These are phyloP conservation scores for Phascolomyces articulosus DNA, from an alignment of 371 early-diverging fungal species.

Conservation along the genomic window DNA sequence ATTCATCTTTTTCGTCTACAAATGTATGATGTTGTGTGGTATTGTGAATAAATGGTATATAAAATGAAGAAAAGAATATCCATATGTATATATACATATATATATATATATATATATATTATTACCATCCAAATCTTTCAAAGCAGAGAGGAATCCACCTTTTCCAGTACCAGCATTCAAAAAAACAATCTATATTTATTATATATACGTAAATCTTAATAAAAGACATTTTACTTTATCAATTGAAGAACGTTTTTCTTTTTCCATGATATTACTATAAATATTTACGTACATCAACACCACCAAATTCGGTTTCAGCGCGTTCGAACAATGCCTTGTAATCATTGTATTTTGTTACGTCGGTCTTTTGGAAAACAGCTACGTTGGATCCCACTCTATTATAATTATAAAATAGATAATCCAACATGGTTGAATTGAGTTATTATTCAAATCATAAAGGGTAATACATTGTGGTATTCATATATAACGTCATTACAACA, in stretches of 20 bases:
- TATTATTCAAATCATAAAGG: too few relatives aligned
- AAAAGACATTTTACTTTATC: too few relatives aligned
- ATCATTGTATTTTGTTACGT: constrained; percentile 56
- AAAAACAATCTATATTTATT: constrained; percentile 15
- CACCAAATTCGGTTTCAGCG: constrained; percentile 55
- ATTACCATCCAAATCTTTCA: constrained; percentile 24
- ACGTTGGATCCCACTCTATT: constrained; percentile 3
- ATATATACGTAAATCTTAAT: constrained; percentile 20
- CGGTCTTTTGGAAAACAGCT: constrained; percentile 48
- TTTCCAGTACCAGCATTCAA: constrained; percentile 34
- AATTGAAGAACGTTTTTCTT: too few relatives aligned
- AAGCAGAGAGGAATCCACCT: constrained; percentile 18
- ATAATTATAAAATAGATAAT: too few relatives aligned
- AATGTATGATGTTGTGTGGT: not conserved
- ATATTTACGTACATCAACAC: constrained; percentile 53
- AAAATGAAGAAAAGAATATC: not conserved
- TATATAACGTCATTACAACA: too few relatives aligned
- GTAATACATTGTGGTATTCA: too few relatives aligned
- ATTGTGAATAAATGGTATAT: not conserved
- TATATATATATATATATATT: too few relatives aligned
- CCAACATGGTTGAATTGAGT: too few relatives aligned
- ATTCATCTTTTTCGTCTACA: constrained; percentile 28
- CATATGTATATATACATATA: too few relatives aligned
- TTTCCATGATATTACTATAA: too few relatives aligned
- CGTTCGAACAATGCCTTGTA: constrained; percentile 41